Conservation (phyloP, 257 asterid species). For the Coffea eugenioides region DNA sequence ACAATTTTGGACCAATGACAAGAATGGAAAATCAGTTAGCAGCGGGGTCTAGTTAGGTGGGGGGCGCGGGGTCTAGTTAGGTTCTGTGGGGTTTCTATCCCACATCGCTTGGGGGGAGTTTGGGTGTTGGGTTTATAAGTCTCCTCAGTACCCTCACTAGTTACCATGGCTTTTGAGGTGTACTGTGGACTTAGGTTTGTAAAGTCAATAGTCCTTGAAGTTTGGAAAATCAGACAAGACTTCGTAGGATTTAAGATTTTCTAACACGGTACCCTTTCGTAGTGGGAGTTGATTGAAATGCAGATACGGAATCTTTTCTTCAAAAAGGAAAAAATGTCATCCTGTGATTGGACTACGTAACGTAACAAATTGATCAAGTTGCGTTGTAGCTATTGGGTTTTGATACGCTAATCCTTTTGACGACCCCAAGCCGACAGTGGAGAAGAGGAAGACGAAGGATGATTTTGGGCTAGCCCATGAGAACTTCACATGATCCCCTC, state of each 20-base stretch:
- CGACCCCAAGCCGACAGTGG: not conserved
- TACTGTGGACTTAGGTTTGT: too few species aligned
- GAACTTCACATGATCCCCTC: conserved; percentile 32
- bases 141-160: too few species aligned
- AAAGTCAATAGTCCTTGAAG: too few species aligned
- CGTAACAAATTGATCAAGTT: not conserved
- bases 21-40: not conserved
- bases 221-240: not conserved
- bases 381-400: not conserved
- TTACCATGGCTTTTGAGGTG: too few species aligned
- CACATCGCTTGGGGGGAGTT: too few species aligned
- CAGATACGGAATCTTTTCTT: not conserved
- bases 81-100: too few species aligned
- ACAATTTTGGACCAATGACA: not conserved
- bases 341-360: not conserved
- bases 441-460: not conserved
- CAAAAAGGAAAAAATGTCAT: not conserved
- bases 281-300: not conserved
- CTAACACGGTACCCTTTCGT: not conserved
- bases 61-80: too few species aligned
- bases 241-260: not conserved
- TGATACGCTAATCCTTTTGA: not conserved
- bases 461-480: conserved; percentile 29
- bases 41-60: too few species aligned
- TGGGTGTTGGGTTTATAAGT: too few species aligned